Evolutionary conservation across 768 basidiomycete genomes (phyloP), one percentile per base, ranked within the genome.

Genomic region (Xerocomus spinulosus): DNA sequence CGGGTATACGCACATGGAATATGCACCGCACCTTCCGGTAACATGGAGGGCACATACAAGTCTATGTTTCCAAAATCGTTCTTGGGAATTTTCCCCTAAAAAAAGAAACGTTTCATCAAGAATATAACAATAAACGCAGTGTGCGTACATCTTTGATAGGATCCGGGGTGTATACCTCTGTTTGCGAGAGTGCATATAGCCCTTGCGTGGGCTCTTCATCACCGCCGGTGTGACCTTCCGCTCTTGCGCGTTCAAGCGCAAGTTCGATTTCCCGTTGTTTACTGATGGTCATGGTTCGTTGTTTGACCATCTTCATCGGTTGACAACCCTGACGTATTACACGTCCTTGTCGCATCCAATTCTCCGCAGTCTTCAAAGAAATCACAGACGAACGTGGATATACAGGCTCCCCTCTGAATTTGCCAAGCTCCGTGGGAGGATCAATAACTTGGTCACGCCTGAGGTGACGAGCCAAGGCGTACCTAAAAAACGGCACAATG

Each of bases 1-100:
- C 14, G 4, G 25, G 17, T 21, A 44, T 21, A 77, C 91, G 70
- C 61, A 94, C 94, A 90, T n/a, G 93, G 90, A 17, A 99, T 71
- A 69, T 97, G 92, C 2, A 74, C 84, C 5, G 81, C 90, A 17
- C 96, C 96, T 44, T 64, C 69, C 2, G 96, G 96, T 25, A 98
- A 75, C 96, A 99, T 99, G 4, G 90, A 85, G 24, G 90, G 85
- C 21, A 89, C 90, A 65, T 95, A 99, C 21, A 99, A 70, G 69
- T 99, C 95, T 54, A 99, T 88, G 64, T 97, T 99, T 15, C 95
- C 95, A 64, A 95, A 99, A 54, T 85, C 81, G 60, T 99, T 99
- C 71, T 90, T 94, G 6, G 93, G 93, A 25, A 99, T 79, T 63
- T 80, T 82, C 26, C 95, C 95, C 94, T 98, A 59, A 23, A 33